Percentiles rank a stretch among this genome's conserved stretches.
Evolutionary conservation across 2,329 filamentous ascomycete genomes (phyloP).

Genomic region (Nakataea oryzae): DNA sequence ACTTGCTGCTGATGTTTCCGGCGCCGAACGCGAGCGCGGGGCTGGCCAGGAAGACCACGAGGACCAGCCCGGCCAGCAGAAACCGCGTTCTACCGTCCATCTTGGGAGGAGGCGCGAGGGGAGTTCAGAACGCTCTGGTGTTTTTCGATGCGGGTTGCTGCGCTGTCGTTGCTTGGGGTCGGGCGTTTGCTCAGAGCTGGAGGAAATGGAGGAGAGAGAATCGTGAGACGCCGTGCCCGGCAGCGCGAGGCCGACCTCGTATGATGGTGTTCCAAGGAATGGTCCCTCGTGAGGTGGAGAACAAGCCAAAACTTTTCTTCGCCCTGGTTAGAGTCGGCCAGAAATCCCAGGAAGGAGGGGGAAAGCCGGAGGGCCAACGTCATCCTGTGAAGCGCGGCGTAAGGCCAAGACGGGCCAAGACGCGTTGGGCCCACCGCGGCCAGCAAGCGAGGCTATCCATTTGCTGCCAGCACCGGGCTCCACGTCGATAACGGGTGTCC

Average conservation of each 20-base stretch:
- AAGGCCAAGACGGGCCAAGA: neutral
- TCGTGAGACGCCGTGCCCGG: neutral
- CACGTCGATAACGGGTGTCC: neutral
- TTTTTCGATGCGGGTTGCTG: neutral
- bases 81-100: conserved; percentile 34
- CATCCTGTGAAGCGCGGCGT: neutral
- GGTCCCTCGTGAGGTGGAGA: neutral
- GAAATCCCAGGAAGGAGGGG: neutral
- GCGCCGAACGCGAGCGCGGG: conserved; percentile 74
- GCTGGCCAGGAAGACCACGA: conserved; percentile 56
- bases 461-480: neutral
- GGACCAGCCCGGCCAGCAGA: conserved; percentile 41
- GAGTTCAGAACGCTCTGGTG: conserved; percentile 6
- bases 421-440: neutral
- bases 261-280: neutral
- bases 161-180: neutral
- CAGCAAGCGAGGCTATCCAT: neutral
- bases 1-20: conserved; percentile 76
- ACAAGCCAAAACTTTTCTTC: neutral
- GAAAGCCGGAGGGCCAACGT: neutral
- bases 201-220: neutral
- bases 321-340: neutral
- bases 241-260: neutral
- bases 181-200: neutral
- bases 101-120: conserved; percentile 30